Evolutionary conservation across 176 grass and related monocot genomes (phyloP).

Genomic region (Aegilops bicornis): DNA sequence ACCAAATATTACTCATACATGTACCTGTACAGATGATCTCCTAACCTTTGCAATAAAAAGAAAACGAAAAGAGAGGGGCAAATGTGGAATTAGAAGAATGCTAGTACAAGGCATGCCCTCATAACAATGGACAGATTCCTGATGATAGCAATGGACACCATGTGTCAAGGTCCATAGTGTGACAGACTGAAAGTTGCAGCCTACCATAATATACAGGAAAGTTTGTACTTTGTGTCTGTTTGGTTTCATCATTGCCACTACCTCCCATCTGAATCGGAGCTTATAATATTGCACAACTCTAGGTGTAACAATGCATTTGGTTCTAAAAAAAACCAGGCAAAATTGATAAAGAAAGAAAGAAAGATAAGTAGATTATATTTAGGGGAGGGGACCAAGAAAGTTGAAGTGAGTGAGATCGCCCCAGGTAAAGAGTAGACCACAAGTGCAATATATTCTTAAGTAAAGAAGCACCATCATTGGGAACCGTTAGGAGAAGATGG

Average conservation of each 20-base stretch:
- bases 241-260: conserved; percentile 1
- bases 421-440: conserved; percentile 15
- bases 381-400: conserved; percentile 33
- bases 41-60: conserved; percentile 16
- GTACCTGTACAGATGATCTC: conserved; percentile 1
- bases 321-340: background rate
- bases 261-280: conserved; percentile 7
- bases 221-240: conserved; percentile 37
- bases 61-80: background rate
- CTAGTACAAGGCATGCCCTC: conserved; percentile 38
- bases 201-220: conserved; percentile 24
- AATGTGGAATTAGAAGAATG: conserved; percentile 20
- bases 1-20: conserved; percentile 10
- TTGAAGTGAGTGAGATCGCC: conserved; percentile 37
- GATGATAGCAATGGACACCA: conserved; percentile 56
- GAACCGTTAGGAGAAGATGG: conserved; percentile 13
- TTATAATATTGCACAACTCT: background rate
- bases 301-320: background rate
- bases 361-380: conserved; percentile 27
- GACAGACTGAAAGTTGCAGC: conserved; percentile 45
- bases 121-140: conserved; percentile 53
- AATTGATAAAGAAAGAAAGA: background rate
- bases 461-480: background rate
- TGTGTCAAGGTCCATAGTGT: conserved; percentile 40
- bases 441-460: conserved; percentile 3